Evolutionary conservation across 23 red algal genomes (phyloP), one percentile per base, ranked within the genome.

Genomic region (Chondrus crispus): DNA sequence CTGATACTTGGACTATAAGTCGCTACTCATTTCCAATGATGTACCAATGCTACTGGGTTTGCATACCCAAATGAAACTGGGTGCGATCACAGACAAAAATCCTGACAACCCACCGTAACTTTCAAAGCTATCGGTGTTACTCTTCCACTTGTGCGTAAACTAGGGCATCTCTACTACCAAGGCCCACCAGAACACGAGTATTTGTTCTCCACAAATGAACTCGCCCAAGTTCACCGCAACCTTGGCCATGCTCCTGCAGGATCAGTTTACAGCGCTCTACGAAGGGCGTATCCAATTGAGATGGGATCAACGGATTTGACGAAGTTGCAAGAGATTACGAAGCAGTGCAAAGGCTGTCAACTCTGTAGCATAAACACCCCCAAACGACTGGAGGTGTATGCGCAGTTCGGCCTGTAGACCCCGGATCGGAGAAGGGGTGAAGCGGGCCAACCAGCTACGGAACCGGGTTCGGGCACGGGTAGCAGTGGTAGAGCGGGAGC

Each of bases 31-130:
- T 24, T 72, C 38, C 11, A 77, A 77, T 8, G 71, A 44, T 77
- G 44, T 77, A 40, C 71, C 26, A 11, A 1, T 77, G 71, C 12
- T 10, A 46, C 12, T 44, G 29, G 71, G 26, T 39, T 1, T 77
- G 32, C 71, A 77, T n/a, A 77, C 44, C 71, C 71, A 77, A 77
- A 77, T 77, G 71, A 77, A 37, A 44, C 71, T 77, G 1, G 71
- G 71, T 37, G 43, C 44, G 22, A 20, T 77, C 32, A 77, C 1
- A 24, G 29, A 2, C 71, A 77, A 77, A 10, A 37, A 77, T 48
- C 29, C 38, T 24, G 16, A 77, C 26, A 77, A 26, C 12, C 71
- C 26, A 39, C 10, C 44, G 26, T 37, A 77, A 38, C 24, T 10
- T 1, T 77, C 8, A 77, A 77, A 77, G 71, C 71, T 39, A 37